Percentiles rank a stretch among this genome's conserved stretches.
phyloP scores from a whole-genome alignment of 2,329 filamentous ascomycete genomes.

The Sporothrix schenckii region DNA sequence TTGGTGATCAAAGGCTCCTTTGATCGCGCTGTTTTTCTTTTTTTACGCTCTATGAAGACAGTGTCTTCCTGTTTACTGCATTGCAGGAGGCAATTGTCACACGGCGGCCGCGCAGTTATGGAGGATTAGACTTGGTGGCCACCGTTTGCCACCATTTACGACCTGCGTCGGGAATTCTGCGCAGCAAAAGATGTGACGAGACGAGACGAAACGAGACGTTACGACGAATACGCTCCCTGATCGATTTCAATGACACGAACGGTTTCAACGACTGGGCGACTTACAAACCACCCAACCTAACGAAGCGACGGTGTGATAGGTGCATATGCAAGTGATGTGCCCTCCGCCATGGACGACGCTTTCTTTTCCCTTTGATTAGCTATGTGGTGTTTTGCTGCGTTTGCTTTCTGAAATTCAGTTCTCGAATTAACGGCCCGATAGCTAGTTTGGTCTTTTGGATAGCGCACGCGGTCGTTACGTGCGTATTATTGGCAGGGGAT shows the following conservation, averaged over 20 bases:
- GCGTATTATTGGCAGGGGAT: neutral
- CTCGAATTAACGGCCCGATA: neutral
- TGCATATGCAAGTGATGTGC: constrained; percentile 10
- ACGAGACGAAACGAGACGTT: constrained; percentile 29
- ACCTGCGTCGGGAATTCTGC: neutral
- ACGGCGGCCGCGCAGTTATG: neutral
- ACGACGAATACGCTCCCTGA: constrained; percentile 28
- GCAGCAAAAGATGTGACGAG: neutral
- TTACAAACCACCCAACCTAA: constrained; percentile 14
- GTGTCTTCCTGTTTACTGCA: neutral
- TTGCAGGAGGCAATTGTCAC: neutral
- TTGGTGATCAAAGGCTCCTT: neutral
- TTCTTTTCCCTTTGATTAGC: constrained; percentile 10
- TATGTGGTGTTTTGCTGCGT: constrained; percentile 14
- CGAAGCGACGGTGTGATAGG: neutral
- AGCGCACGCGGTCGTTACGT: neutral
- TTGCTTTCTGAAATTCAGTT: constrained; percentile 21
- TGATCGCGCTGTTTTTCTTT: neutral
- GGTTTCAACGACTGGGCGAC: constrained; percentile 34
- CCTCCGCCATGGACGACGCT: constrained; percentile 8
- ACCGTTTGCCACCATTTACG: neutral
- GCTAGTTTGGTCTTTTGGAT: constrained; percentile 3
- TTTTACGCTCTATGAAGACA: neutral
- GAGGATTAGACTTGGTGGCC: constrained; percentile 5
- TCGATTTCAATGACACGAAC: constrained; percentile 26